Conservation (phyloP, 1,139 yeast species). For the Pichia sp. region DNA sequence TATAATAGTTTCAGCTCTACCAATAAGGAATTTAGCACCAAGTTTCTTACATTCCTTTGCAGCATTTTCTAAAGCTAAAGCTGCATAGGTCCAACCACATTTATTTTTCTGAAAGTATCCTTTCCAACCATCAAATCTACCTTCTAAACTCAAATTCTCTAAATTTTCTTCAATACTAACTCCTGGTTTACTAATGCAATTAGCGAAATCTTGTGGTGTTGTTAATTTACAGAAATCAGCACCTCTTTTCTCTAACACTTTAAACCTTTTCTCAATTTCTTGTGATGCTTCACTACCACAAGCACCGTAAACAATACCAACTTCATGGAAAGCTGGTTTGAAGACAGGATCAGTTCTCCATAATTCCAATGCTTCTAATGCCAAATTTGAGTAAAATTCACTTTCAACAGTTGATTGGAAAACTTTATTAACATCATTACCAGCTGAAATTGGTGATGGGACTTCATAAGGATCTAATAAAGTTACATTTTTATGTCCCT, state of each 20-base stretch:
- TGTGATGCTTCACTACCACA: conserved; percentile 13
- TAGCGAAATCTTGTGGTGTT: conserved; percentile 16
- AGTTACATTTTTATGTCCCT: conserved; percentile 26
- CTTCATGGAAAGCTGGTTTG: conserved; percentile 27
- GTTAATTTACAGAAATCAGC: conserved; percentile 12
- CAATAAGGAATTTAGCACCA: conserved; percentile 33
- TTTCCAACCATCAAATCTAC: conserved; percentile 19
- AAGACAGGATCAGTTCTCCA: conserved; percentile 33
- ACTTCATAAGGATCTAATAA: conserved; percentile 34
- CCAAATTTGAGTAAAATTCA: conserved; percentile 28
- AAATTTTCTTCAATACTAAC: not conserved
- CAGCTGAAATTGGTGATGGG: conserved; percentile 41
- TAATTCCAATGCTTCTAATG: conserved; percentile 32
- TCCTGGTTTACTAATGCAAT: conserved; percentile 9
- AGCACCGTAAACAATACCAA: conserved; percentile 27
- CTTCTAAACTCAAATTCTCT: conserved; percentile 2
- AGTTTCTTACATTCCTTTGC: conserved; percentile 27
- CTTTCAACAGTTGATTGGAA: conserved; percentile 27
- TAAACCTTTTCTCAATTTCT: conserved; percentile 4
- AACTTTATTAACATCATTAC: conserved; percentile 38
- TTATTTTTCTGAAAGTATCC: conserved; percentile 23
- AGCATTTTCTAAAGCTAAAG: conserved; percentile 26
- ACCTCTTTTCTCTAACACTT: conserved; percentile 3
- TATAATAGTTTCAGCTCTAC: conserved; percentile 25
- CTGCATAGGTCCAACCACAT: conserved; percentile 34